Evolutionary conservation across 441 rosid species (phyloP).

Genomic region (Erodium chrysanthum): DNA sequence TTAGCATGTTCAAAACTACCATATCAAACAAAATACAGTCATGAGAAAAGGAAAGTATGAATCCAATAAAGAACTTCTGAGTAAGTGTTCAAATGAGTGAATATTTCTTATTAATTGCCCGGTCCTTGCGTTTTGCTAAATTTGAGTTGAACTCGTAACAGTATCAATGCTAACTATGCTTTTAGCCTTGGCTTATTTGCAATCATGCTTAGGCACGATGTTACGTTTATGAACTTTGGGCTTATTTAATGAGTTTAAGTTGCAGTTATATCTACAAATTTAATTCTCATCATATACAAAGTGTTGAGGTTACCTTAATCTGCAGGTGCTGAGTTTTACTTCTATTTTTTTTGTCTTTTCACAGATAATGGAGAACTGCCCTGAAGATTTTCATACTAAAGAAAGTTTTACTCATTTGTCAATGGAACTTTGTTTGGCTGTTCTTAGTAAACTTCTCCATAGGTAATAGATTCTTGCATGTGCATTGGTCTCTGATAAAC

Average conservation of each 20-base stretch:
- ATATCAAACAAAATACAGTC: neutral
- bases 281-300: neutral
- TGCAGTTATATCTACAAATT: neutral
- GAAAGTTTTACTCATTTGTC: constrained; percentile 48
- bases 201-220: neutral
- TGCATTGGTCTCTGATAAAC: constrained; percentile 9
- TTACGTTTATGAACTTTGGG: neutral
- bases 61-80: neutral
- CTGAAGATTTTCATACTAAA: constrained; percentile 49
- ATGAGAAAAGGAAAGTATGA: neutral
- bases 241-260: neutral
- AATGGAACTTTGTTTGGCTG: constrained; percentile 69
- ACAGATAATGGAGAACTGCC: constrained; percentile 77
- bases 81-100: neutral
- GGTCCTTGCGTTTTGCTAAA: neutral
- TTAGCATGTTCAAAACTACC: neutral
- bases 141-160: too few relatives aligned
- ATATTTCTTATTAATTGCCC: neutral
- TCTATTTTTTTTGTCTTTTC: constrained; percentile 14
- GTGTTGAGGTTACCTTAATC: neutral
- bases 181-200: neutral
- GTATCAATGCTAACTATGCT: neutral
- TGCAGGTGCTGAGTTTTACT: constrained; percentile 15
- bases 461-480: constrained; percentile 36
- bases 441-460: constrained; percentile 45